phyloP scores from a whole-genome alignment of 1,284 basidiomycete genomes.

The Ceraceosorus guamensis region DNA sequence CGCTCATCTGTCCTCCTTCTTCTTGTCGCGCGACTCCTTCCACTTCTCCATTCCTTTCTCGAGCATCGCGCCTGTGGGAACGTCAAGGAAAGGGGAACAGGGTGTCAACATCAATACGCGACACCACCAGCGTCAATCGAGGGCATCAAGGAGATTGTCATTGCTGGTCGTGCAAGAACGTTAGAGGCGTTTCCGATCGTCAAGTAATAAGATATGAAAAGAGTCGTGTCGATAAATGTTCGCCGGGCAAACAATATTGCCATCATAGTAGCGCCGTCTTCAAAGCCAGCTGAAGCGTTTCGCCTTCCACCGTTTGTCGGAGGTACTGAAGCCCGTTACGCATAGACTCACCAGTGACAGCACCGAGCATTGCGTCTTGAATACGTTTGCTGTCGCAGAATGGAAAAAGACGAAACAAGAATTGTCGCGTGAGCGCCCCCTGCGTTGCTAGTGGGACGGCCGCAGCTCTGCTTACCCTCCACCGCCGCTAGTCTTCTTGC shows the following conservation, averaged over 20 bases:
- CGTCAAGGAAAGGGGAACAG: not conserved
- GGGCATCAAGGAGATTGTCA: no score
- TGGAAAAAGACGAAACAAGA: not conserved
- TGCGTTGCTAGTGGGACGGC: not conserved
- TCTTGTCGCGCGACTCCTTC: not conserved
- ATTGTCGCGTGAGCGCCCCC: not conserved
- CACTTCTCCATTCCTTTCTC: constrained; percentile 5
- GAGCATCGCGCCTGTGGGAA: not conserved
- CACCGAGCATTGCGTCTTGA: constrained; percentile 1
- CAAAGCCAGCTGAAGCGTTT: no score
- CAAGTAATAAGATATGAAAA: not conserved
- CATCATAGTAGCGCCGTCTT: no score
- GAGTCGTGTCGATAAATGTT: no score
- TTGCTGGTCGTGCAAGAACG: not conserved
- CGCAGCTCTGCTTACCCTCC: not conserved
- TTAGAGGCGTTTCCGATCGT: not conserved
- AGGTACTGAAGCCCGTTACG: no score
- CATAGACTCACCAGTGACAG: not conserved
- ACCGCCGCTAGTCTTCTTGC: constrained; percentile 1
- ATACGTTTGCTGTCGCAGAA: not conserved
- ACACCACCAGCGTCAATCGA: no score
- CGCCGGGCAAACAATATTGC: no score
- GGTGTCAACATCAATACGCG: no score
- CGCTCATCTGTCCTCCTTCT: not conserved
- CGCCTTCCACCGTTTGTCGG: no score